Conservation (phyloP, 805 yeast genomes). For the Hanseniaspora thailandica region DNA sequence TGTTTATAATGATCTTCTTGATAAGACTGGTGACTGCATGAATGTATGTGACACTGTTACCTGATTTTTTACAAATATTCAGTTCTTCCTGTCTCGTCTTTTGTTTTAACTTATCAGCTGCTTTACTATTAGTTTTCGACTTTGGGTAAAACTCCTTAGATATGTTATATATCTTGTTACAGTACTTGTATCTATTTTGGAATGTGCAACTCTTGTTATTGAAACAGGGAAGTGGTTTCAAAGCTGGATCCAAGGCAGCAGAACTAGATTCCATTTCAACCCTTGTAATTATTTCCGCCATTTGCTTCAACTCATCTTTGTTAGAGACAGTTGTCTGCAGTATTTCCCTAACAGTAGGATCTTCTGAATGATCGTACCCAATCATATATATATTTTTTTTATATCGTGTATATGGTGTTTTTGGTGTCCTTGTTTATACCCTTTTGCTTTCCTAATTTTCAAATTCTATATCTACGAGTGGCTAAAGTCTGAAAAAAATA, state of each 20-base stretch:
- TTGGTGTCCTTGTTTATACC: not conserved
- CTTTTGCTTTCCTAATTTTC: not conserved
- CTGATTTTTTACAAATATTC: constrained; percentile 18
- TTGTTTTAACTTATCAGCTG: constrained; percentile 6
- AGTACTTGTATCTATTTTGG: constrained; percentile 26
- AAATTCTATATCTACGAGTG: no score
- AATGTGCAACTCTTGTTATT: constrained; percentile 21
- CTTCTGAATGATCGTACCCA: not conserved
- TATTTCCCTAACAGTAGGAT: not conserved
- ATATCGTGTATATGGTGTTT: not conserved
- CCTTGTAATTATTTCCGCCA: not conserved
- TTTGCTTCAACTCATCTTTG: not conserved
- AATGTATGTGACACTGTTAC: constrained; percentile 22
- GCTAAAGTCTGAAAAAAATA: no score
- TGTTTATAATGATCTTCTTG: constrained; percentile 24
- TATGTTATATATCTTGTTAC: constrained; percentile 23
- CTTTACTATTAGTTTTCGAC: constrained; percentile 5
- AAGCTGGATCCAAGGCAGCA: not conserved
- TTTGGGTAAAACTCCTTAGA: constrained; percentile 19
- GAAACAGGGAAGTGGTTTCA: constrained; percentile 9
- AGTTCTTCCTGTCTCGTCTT: constrained; percentile 7
- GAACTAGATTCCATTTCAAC: not conserved
- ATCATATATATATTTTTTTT: not conserved
- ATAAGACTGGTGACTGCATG: constrained; percentile 26
- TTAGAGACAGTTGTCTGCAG: not conserved